Evolutionary conservation across 2,329 filamentous ascomycete species (phyloP), one percentile per base, ranked within the genome.

Genomic region (Cladosporium sp.): DNA sequence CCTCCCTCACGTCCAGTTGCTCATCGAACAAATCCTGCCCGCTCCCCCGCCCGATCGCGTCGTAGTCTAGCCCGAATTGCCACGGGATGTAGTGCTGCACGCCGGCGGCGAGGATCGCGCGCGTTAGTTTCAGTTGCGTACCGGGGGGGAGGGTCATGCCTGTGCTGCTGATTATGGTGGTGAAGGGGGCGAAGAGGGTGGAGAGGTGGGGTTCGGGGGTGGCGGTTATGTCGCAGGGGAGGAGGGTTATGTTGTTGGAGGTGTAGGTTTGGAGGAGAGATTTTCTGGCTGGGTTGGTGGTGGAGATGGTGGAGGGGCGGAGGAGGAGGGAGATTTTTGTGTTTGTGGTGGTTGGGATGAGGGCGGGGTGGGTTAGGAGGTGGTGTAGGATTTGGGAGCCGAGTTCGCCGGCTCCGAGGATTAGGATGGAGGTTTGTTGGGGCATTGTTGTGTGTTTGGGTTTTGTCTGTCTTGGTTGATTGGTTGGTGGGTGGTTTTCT

Each of bases 41-140:
- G 20, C 77, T 79, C 0, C 78, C 77, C 0, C 69, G 63, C 0
- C 82, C 82, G 13, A 86, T 79, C 22, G 70, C 62, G 50, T 88
- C 83, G 65, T 88, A 88, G 61, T 88, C 82, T 19, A 86, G 78
- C 1, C 85, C 85, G 62, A 83, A 88, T 63, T 88, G 84, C 85
- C 85, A 88, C 0, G 85, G 84, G 15, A 88, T 74, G 60, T 77
- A 88, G 0, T 78, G 69, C 0, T 69, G 65, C 0, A 78, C 80
- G 9, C 66, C 62, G 0, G 87, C 65, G 0, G 75, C 78, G 30
- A 43, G 35, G 13, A 49, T n/a, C 3, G 78, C 81, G 4, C 27
- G 19, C 0, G 78, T 67, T 15, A 87, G 67, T 57, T 84, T 84
- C 1, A 72, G 54, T 59, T 86, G 78, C 0, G 75, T 80, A 1